Evolutionary conservation across 352 stramenopile genomes (phyloP), one percentile per base, ranked within the genome.

Genomic region (Globisporangium abappressorium): DNA sequence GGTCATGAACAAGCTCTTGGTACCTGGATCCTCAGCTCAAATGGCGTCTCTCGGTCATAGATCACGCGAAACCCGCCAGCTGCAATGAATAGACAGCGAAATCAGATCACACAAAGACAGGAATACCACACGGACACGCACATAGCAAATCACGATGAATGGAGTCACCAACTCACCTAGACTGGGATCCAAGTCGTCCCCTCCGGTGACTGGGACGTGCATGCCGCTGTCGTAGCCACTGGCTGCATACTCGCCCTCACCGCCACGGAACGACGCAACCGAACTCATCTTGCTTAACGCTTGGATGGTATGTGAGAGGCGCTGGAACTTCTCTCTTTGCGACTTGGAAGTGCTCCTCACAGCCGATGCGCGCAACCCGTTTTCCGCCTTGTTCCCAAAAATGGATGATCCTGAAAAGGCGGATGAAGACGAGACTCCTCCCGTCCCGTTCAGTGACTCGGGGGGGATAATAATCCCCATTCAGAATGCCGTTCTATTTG

Each of bases 41-140:
- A 93, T 3, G 92, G 92, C 15, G 90, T 95, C 73, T 98, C 92
- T 41, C 92, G 84, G 64, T 98, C 90, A 64, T 97, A 97, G 53
- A 98, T 91, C 7, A 97, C 89, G 36, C 87, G 85, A 57, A 92
- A 97, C 2, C 90, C 92, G 28, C 88, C 89, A 28, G 78, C 83
- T 89, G 66, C 58, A 64, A n/a, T 34, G 20, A 63, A 28, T 1
- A 68, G 58, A 38, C 7, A 68, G 20, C n/a, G 43, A 8, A 55
- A 55, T 38, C 22, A 24, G 53, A 14, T 22, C 43, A 9, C 33
- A 63, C 3, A 6, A 46, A 20, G 15, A 30, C 11, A 59, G 26
- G 11, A 4, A 33, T 22, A 6, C 2, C 30, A 33, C 5, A 5
- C 5, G 24, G 24, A 5, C 28, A 60, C 14, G 12, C 38, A 5